Conservation (phyloP, 2,329 filamentous ascomycete genomes). For the Ustulina deusta region DNA sequence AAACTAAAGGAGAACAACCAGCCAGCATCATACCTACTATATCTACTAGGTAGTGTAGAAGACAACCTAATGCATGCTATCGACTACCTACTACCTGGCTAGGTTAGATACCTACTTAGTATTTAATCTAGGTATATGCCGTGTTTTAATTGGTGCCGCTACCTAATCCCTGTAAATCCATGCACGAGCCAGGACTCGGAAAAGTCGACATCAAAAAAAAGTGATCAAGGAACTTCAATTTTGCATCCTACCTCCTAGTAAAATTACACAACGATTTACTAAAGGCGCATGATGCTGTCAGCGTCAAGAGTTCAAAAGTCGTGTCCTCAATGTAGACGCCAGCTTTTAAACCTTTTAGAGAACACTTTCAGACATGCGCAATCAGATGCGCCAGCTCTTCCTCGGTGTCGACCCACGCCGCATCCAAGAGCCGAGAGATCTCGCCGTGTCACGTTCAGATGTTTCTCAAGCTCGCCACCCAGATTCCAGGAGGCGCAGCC, state of each 20-base stretch:
- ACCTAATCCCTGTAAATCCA: neutral
- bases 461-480: slow-evolving; percentile 45
- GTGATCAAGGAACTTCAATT: slow-evolving; percentile 19
- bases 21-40: too few relatives aligned
- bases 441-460: slow-evolving; percentile 34
- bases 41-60: too few relatives aligned
- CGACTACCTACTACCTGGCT: too few relatives aligned
- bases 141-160: neutral
- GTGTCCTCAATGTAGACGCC: slow-evolving; percentile 56
- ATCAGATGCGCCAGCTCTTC: slow-evolving; percentile 34
- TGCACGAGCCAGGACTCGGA: slow-evolving; percentile 20
- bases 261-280: neutral
- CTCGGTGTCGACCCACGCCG: slow-evolving; percentile 34
- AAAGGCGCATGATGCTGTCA: slow-evolving; percentile 52
- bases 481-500: slow-evolving; percentile 35
- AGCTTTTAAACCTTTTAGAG: slow-evolving; percentile 54
- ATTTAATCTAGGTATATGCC: too few relatives aligned
- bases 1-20: too few relatives aligned
- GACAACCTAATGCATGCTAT: too few relatives aligned
- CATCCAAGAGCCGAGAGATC: slow-evolving; percentile 27
- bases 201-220: slow-evolving; percentile 24
- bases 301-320: slow-evolving; percentile 53
- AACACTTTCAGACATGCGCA: slow-evolving; percentile 49
- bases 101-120: too few relatives aligned
- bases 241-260: slow-evolving; percentile 13